Evolutionary conservation across 257 asterid species (phyloP).

Genomic region (Penstemon davidsonii): DNA sequence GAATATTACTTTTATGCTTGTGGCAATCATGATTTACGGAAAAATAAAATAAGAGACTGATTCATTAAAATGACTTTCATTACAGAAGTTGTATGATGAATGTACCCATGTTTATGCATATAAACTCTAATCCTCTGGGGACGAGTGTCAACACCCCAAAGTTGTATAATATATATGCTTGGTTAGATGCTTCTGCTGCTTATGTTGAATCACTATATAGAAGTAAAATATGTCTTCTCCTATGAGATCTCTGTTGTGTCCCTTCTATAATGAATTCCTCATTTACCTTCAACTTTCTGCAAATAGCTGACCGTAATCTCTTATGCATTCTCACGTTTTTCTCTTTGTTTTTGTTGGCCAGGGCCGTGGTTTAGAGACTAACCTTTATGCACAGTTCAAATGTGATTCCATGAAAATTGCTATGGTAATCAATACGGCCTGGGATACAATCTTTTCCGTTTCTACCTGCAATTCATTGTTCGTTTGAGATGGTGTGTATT

Average conservation of each 20-base stretch:
- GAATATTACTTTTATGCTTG: neutral
- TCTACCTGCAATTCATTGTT: conserved; percentile 5
- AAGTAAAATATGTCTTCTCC: neutral
- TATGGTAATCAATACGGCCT: conserved; percentile 55
- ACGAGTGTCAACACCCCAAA: neutral
- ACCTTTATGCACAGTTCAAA: conserved; percentile 87
- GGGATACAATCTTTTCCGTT: neutral
- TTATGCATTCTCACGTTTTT: conserved; percentile 7
- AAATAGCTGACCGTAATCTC: neutral
- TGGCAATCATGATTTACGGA: neutral
- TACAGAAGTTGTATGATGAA: neutral
- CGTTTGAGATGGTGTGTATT: neutral
- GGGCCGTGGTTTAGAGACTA: conserved; percentile 99
- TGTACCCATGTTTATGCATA: neutral
- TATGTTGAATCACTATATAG: too few relatives aligned
- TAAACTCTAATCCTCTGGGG: neutral
- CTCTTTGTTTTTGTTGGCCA: conserved; percentile 30
- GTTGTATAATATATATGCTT: too few relatives aligned
- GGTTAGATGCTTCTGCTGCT: too few relatives aligned
- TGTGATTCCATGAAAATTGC: conserved; percentile 93
- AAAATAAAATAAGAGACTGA: neutral
- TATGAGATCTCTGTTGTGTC: neutral
- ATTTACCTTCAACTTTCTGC: neutral
- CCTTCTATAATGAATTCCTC: neutral
- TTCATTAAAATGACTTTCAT: neutral